Evolutionary conservation across 768 basidiomycete species (phyloP), one percentile per base, ranked within the genome.

Genomic region (Hypholoma sublateritium): DNA sequence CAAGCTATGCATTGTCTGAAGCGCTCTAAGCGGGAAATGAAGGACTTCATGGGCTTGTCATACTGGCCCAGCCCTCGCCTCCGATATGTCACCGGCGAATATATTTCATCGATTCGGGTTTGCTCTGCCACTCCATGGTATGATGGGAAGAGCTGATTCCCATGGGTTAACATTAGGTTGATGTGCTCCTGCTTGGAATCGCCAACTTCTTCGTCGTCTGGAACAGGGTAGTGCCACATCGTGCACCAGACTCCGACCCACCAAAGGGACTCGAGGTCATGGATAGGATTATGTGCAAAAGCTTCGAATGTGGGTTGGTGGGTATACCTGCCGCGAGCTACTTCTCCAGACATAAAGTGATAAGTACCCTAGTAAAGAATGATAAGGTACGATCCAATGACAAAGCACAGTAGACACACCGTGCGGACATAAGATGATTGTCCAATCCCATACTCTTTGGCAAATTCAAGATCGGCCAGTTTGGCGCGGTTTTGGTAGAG

Each of bases 241-340:
- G 16, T 16, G n/a, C 51, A 39, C 51, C 51, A 53, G 24, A 53
- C 51, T 5, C 37, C 51, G 12, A 42, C 39, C 51, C 51, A 53
- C 51, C 51, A 53, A 1, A 53, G 51, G 3, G 51, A 53, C 25
- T 53, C 51, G 19, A 53, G 51, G 36, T 53, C 51, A 22, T 53
- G 51, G 19, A 53, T 42, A 13, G 39, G 36, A 25, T 53, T 53
- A 36, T 39, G 37, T 16, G n/a, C 16, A 21, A 53, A 21, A 13
- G n/a, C 7, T 21, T 19, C 19, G 44, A 19, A 19, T 13, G 44
- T 17, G 3, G 13, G 24, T 5, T 19, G 12, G 21, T 45, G 24
- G 44, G n/a, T 16, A 24, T 45, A 45, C n/a, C n/a, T 16, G 21
- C 35, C 37, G 11, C 17, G 32, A 13, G 19, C 21, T 7, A 45